Percentiles rank a stretch among this genome's conserved stretches.
Conservation (phyloP, 2,329 filamentous ascomycete species). For the Fusarium incarnatum region DNA sequence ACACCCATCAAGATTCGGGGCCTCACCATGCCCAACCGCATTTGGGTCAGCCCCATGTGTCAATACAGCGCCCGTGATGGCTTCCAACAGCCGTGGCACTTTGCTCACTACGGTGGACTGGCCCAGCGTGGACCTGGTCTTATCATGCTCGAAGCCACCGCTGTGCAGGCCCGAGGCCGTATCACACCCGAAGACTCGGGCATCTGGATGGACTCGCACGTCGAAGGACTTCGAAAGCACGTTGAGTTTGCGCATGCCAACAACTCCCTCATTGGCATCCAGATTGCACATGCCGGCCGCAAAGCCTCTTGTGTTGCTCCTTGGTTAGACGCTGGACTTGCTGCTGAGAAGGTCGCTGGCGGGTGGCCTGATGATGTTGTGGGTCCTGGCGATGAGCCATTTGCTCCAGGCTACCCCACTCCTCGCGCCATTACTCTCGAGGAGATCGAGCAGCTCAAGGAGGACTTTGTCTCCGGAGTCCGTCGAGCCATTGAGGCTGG, state of each 20-base stretch:
- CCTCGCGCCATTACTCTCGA: conserved; percentile 73
- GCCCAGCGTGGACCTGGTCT: conserved; percentile 75
- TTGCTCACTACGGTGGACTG: conserved; percentile 78
- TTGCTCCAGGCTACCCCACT: conserved; percentile 61
- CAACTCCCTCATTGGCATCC: conserved; percentile 72
- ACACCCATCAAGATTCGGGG: conserved; percentile 65
- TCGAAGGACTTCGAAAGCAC: conserved; percentile 66
- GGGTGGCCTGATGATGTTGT: conserved; percentile 66
- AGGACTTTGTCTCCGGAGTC: conserved; percentile 65
- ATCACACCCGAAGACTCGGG: conserved; percentile 72
- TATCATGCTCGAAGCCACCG: conserved; percentile 74
- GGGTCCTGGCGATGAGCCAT: conserved; percentile 62
- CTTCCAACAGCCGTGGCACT: conserved; percentile 76
- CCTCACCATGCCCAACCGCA: conserved; percentile 65
- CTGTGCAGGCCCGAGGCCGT: conserved; percentile 73
- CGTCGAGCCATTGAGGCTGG: conserved; percentile 71
- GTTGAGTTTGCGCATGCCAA: conserved; percentile 77
- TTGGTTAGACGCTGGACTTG: conserved; percentile 56
- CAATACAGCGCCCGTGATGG: conserved; percentile 54
- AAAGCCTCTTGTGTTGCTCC: conserved; percentile 64
- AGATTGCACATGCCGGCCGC: conserved; percentile 75
- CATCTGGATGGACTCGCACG: conserved; percentile 78
- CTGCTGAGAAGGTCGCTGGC: conserved; percentile 61
- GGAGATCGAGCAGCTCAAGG: conserved; percentile 74
- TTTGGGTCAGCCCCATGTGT: conserved; percentile 71